Base-by-base conservation (phyloP, 2,329 filamentous ascomycete species). In the Xylariaceae sp. region DNA sequence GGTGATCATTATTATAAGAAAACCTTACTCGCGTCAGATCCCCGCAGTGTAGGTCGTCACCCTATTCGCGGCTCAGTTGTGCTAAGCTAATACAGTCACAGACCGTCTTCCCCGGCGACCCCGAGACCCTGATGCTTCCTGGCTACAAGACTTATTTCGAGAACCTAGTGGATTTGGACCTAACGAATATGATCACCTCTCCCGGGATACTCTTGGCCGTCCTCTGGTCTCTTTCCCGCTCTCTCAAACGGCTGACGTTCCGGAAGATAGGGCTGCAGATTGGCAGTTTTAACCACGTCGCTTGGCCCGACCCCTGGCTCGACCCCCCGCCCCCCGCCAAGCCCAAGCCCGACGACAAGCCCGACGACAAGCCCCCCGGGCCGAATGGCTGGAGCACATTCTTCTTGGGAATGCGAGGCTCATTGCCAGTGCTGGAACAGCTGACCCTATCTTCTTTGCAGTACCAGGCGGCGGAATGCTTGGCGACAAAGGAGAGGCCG, bases 381-480 rank as follows among this genome's bases (percentile, higher is more conserved):
- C 47, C 49, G 12, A 51, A 54, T 29, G 50, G 50, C 5, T 54
- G 52, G 52, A 37, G 42, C 4, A 34, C 38, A 3, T 38, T 54
- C 12, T 50, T 54, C 26, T 34, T 40, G 21, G 28, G 39, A 9
- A 48, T 53, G 41, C 38, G 40, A 12, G 17, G 5, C 2, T 44
- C 29, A 9, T 34, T 48, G 5, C 29, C 28, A n/a, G n/a, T n/a
- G 7, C 18, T 53, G 9, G 46, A 50, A 28, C 32, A 45, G 6
- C 31, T 53, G 9, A 16, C 39, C 5, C 13, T 50, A 7, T 34
- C 40, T 23, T 38, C 32, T 5, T 31, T 53, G 5, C 46, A 47
- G 26, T 50, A 53, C 26, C 43, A 50, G 9, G 50, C 47, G 4
- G 15, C 24, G 19, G 39, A 19, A 5, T 51, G 51, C 26, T 44